These are phyloP conservation scores for Lipomyces chichibuensis DNA, from an alignment of 805 yeast genomes.

Conservation along the genomic window DNA sequence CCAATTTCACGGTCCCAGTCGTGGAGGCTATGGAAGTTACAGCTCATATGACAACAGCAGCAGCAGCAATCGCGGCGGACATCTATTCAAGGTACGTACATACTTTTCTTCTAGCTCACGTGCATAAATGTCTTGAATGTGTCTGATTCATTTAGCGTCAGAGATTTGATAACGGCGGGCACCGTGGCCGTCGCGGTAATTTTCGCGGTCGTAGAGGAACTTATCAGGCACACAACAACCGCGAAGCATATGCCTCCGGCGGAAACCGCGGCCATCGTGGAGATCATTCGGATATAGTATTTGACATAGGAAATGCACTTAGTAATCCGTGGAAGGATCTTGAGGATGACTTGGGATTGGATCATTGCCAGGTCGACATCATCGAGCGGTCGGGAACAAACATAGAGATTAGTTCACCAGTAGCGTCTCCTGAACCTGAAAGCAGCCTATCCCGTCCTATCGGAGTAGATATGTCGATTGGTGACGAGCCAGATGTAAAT, in stretches of 20 bases:
- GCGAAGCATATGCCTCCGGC: background rate
- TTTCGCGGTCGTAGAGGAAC: slow-evolving; percentile 2
- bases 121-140: background rate
- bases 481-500: background rate
- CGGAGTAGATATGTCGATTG: background rate
- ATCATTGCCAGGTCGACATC: slow-evolving; percentile 22
- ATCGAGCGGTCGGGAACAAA: background rate
- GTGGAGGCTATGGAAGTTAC: background rate
- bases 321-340: slow-evolving; percentile 30
- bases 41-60: background rate
- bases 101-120: background rate
- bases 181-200: slow-evolving; percentile 16
- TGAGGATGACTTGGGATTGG: slow-evolving; percentile 21
- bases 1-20: background rate
- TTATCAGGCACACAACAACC: background rate
- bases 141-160: slow-evolving; percentile 13
- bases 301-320: slow-evolving; percentile 22
- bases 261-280: background rate
- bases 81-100: background rate
- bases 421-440: background rate
- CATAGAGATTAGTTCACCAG: background rate
- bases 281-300: background rate
- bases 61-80: background rate
- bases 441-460: background rate
- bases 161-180: slow-evolving; percentile 27